Evolutionary conservation across 352 stramenopile genomes (phyloP).

Genomic region (Sclerospora graminicola): DNA sequence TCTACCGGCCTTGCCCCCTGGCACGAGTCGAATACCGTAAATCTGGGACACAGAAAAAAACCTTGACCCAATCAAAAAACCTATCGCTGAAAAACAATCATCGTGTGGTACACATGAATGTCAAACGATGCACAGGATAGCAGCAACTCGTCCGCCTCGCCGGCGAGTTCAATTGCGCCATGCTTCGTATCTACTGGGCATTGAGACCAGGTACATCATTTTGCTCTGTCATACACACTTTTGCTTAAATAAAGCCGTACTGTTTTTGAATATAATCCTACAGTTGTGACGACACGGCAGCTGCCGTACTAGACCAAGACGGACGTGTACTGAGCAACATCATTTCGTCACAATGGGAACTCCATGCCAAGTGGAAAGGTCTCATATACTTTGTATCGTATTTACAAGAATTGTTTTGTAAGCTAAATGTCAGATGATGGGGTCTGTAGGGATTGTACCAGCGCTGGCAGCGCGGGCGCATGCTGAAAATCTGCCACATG

Average conservation of each 20-base stretch:
- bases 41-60: not conserved
- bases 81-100: too few species aligned
- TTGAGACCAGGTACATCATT: constrained; percentile 79
- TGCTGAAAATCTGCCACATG: constrained; percentile 90
- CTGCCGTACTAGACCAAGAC: constrained; percentile 84
- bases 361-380: constrained; percentile 82
- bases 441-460: constrained; percentile 89
- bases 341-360: constrained; percentile 89
- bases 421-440: too few species aligned
- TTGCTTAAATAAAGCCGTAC: not conserved
- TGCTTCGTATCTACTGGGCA: constrained; percentile 84
- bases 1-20: not conserved
- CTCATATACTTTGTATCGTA: not conserved
- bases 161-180: constrained; percentile 4
- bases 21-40: constrained; percentile 1
- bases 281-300: constrained; percentile 92
- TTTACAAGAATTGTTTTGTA: too few species aligned
- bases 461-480: constrained; percentile 90
- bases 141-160: too few species aligned
- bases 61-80: too few species aligned
- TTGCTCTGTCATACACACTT: not conserved
- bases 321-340: constrained; percentile 89
- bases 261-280: not conserved
- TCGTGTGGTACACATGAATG: not conserved
- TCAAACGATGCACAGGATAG: not conserved